A percentile compares a stretch with the other conserved stretches of the same genome.
Evolutionary conservation across 371 early-diverging fungal genomes (phyloP).

Genomic region (Mortierella sp.): DNA sequence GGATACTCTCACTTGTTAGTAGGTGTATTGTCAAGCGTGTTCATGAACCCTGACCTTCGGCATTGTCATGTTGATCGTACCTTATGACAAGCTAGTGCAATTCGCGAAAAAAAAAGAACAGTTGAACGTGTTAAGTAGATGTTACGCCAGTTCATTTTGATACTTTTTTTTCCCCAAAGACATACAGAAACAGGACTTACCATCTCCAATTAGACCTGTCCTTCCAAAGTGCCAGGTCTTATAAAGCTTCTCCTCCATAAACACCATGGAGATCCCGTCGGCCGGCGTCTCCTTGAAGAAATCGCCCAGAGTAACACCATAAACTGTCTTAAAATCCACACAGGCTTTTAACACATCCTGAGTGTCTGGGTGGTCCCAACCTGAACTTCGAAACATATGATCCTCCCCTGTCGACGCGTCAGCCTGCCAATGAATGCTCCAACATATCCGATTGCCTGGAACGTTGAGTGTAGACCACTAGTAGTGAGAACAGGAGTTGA

Average conservation of each 20-base stretch:
- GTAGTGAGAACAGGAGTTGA: not conserved
- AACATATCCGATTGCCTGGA: slow-evolving; percentile 6
- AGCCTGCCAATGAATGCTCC: not conserved
- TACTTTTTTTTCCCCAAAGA: no score
- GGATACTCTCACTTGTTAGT: no score
- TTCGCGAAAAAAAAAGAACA: no score
- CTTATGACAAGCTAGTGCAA: no score
- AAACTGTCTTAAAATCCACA: not conserved
- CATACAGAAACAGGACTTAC: slow-evolving; percentile 3
- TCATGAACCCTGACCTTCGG: no score
- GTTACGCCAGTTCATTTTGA: no score
- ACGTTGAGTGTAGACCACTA: slow-evolving; percentile 7
- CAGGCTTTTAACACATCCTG: slow-evolving; percentile 8
- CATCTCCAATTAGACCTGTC: slow-evolving; percentile 28
- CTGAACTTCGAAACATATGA: not conserved
- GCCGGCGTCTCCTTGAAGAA: slow-evolving; percentile 10
- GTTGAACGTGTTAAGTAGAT: no score
- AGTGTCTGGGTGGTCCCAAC: slow-evolving; percentile 6
- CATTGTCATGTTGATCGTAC: no score
- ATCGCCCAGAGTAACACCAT: slow-evolving; percentile 2
- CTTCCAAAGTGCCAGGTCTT: slow-evolving; percentile 20
- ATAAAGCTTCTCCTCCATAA: slow-evolving; percentile 29
- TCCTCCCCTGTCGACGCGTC: not conserved
- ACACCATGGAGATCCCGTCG: slow-evolving; percentile 10
- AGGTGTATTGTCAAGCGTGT: no score